Evolutionary conservation across 257 asterid species (phyloP).

Genomic region (Nemophila menziesii): DNA sequence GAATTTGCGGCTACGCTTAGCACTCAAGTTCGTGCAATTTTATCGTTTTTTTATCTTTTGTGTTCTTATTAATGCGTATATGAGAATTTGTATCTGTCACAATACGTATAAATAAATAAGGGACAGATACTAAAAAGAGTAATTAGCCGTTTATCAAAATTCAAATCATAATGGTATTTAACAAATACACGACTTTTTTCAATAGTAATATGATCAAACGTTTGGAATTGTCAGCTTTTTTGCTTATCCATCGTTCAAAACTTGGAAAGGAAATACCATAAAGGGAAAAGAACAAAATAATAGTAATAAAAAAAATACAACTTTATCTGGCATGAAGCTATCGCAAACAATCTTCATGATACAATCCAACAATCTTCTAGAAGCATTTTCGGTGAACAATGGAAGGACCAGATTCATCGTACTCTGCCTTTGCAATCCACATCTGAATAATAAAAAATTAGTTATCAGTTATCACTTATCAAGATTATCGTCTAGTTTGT

Average conservation of each 20-base stretch:
- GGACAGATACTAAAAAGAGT: background rate
- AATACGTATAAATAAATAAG: background rate
- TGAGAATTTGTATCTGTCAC: background rate
- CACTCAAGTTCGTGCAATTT: background rate
- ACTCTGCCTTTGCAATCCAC: constrained; percentile 35
- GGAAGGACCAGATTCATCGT: constrained; percentile 29
- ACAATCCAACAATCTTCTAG: constrained; percentile 7
- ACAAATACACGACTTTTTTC: constrained; percentile 10
- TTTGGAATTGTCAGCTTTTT: background rate
- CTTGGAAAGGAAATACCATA: constrained; percentile 4
- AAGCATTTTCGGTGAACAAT: constrained; percentile 28
- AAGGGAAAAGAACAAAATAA: constrained; percentile 7
- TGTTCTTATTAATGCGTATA: background rate
- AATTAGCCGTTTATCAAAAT: background rate
- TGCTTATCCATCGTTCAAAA: constrained; percentile 7
- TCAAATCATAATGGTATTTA: constrained; percentile 3
- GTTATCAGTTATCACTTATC: background rate
- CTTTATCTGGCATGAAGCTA: constrained; percentile 2
- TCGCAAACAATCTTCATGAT: background rate
- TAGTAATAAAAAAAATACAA: constrained; percentile 1
- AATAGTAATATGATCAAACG: constrained; percentile 3
- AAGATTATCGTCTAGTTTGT: background rate
- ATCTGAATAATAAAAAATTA: constrained; percentile 13
- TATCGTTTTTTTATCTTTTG: no score
- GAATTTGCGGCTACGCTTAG: background rate